These are phyloP conservation scores for Staphylotrichum tortipilum DNA, from an alignment of 495 filamentous ascomycete genomes.

Conservation along the genomic window DNA sequence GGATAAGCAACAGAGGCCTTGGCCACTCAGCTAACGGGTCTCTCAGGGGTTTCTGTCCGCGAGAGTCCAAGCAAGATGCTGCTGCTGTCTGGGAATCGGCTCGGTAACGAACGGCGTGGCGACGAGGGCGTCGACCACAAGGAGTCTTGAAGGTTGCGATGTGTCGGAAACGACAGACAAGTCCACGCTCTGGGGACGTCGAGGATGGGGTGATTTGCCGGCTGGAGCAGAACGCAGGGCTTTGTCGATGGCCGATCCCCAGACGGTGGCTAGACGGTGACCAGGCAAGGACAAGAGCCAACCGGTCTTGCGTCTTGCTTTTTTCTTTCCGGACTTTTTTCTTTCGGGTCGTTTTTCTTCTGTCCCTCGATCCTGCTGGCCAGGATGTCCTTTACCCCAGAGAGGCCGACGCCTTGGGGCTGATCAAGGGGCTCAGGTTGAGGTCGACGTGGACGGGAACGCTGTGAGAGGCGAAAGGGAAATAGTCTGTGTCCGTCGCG, in stretches of 20 bases:
- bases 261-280: too few relatives aligned
- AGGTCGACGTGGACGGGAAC: constrained; percentile 12
- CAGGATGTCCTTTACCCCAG: neutral
- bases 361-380: neutral
- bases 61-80: neutral
- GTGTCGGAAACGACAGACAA: constrained; percentile 14
- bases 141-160: neutral
- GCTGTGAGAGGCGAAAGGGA: constrained; percentile 2
- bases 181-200: constrained; percentile 16
- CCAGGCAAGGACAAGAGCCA: neutral
- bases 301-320: neutral
- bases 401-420: neutral
- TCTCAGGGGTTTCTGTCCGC: constrained; percentile 14
- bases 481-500: constrained; percentile 9
- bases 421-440: constrained; percentile 4
- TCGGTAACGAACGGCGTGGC: constrained; percentile 18
- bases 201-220: constrained; percentile 7
- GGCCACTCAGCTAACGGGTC: constrained; percentile 22
- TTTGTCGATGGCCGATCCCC: neutral
- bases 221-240: neutral
- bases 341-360: too few relatives aligned
- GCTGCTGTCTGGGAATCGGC: constrained; percentile 2
- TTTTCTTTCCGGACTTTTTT: neutral
- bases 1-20: constrained; percentile 19
- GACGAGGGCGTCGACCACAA: constrained; percentile 9